Evolutionary conservation across 106 monocot genomes (phyloP).

Genomic region (Alisma plantagoaquatica): DNA sequence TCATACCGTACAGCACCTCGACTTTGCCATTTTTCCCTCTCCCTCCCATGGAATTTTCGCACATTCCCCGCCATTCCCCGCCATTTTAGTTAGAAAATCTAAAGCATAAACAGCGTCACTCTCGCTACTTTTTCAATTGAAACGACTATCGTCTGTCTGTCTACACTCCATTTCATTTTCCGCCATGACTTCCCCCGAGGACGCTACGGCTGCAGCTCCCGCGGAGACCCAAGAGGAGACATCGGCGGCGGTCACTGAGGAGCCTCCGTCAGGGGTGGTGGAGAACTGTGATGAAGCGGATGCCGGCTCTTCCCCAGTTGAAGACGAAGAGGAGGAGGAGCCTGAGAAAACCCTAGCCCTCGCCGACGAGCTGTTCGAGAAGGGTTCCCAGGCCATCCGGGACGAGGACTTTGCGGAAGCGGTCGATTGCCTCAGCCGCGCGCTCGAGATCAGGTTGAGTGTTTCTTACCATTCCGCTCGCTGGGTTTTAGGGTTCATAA

Average conservation of each 20-base stretch:
- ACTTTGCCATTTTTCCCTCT: too few relatives aligned
- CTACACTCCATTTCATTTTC: background rate
- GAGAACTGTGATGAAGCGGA: background rate
- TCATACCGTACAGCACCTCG: too few relatives aligned
- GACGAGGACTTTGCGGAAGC: conserved; percentile 56
- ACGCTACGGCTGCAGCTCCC: background rate
- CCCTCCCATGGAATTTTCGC: too few relatives aligned
- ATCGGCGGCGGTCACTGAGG: background rate
- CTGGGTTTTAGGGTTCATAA: too few relatives aligned
- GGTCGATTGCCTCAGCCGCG: conserved; percentile 82
- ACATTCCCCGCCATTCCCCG: too few relatives aligned
- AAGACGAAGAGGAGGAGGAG: conserved; percentile 5
- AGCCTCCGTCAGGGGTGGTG: background rate
- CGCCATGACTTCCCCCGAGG: conserved; percentile 10
- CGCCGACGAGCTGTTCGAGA: conserved; percentile 65
- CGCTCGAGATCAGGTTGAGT: conserved; percentile 81
- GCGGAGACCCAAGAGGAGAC: background rate
- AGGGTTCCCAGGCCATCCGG: conserved; percentile 81
- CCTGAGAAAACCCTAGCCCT: conserved; percentile 27
- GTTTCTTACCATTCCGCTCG: background rate
- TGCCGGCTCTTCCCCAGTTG: background rate
- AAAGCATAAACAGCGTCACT: too few relatives aligned
- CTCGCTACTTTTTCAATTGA: too few relatives aligned
- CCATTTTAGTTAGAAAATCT: too few relatives aligned
- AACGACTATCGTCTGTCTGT: too few relatives aligned